Base-by-base conservation (phyloP, 306 rosid species). In the Potentilla sterilis region DNA sequence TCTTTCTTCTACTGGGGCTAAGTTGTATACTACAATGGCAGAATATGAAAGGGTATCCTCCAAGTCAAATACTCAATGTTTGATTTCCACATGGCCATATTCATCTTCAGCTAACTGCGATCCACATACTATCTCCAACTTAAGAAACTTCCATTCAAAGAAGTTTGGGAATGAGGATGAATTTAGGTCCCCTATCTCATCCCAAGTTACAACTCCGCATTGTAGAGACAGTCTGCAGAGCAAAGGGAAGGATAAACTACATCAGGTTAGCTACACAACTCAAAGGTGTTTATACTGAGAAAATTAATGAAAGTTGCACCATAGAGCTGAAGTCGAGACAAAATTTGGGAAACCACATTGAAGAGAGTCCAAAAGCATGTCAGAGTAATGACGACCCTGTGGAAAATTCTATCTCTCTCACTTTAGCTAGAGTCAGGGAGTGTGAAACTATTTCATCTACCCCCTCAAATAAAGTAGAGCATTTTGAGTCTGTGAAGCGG, bases 171-270 rank as follows among this genome's bases (percentile, higher is more conserved):
- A 67, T 72, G 87, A 72, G 43, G 88, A 84, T 72, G 78, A 78
- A 79, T 70, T 72, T 70, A 55, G 63, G 58, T 65, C 67, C 71
- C 67, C 83, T 54, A 72, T 64, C 65, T 54, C 88, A 47, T 62
- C 57, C 43, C 78, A 66, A 64, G 85, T 70, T 78, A 75, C 63
- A 74, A 75, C 69, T 12, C 73, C 77, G 68, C 43, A 21, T 49
- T 21, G 41, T 66, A 78, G 69, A 73, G 59, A 62, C 80, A 48
- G 43, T 66, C 85, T 75, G 74, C 80, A 68, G 44, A 81, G 75
- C 59, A 79, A 83, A 71, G 91, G 83, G 51, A 79, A 73, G 62
- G 88, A 78, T 55, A 88, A 61, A 42, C 40, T 72, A 16, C 57
- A 71, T 65, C 37, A 77, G 71, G 79, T 74, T 66, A 83, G 80